phyloP scores from a whole-genome alignment of 768 basidiomycete species.

The Hygrocybe punicea region DNA sequence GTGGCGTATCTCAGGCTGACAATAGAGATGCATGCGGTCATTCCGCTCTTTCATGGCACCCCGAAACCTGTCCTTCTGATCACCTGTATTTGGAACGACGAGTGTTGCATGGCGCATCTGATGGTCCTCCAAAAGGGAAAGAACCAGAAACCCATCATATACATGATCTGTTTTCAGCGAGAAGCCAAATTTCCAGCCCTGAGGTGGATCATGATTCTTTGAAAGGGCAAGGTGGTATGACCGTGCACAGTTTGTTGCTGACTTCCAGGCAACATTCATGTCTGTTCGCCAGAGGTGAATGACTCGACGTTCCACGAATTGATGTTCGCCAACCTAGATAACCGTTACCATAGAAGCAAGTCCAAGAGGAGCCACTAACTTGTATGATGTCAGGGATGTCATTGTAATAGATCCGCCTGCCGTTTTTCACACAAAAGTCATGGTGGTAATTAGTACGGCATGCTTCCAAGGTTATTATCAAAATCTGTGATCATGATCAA shows the following conservation, averaged over 20 bases:
- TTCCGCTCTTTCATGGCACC: constrained; percentile 21
- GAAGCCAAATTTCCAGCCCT: constrained; percentile 20
- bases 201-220: constrained; percentile 7
- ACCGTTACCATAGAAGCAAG: too few species aligned
- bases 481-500: not conserved
- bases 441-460: too few species aligned
- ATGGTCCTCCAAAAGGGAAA: constrained; percentile 26
- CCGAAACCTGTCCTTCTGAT: constrained; percentile 11
- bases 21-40: constrained; percentile 19
- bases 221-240: constrained; percentile 17
- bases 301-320: constrained; percentile 6
- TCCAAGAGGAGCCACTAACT: too few species aligned
- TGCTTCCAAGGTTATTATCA: constrained; percentile 9
- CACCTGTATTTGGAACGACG: constrained; percentile 4
- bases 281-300: not conserved
- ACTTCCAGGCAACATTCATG: constrained; percentile 15
- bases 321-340: constrained; percentile 12
- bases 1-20: too few species aligned
- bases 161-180: constrained; percentile 17
- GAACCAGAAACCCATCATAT: constrained; percentile 28
- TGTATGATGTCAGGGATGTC: constrained; percentile 11
- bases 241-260: constrained; percentile 30
- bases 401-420: constrained; percentile 19
- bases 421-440: constrained; percentile 16
- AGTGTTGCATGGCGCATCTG: constrained; percentile 11